A percentile compares a stretch with the other conserved stretches of the same genome.
Conservation (phyloP, 805 yeast species). For the Scheffersomyces stipitis region DNA sequence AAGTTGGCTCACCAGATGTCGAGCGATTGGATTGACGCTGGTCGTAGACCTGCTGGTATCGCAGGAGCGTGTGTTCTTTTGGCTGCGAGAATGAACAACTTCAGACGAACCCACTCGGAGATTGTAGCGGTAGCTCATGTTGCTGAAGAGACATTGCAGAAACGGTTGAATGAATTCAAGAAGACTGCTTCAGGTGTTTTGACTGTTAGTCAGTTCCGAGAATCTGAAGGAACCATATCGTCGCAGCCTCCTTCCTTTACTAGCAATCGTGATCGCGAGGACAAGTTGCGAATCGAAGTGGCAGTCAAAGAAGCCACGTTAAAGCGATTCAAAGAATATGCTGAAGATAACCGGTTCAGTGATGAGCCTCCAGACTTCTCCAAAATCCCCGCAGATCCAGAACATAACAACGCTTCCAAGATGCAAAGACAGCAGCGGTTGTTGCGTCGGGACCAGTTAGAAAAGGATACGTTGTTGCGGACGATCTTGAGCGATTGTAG, state of each 20-base stretch:
- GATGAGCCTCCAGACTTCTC: conserved; percentile 20
- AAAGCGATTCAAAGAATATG: conserved; percentile 7
- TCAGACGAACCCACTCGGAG: conserved; percentile 87
- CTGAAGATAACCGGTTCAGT: conserved; percentile 10
- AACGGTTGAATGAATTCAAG: conserved; percentile 84
- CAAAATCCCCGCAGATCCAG: conserved; percentile 20
- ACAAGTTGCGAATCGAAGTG: conserved; percentile 34
- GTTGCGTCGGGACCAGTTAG: not conserved
- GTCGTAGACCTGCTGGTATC: conserved; percentile 96
- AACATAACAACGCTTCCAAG: conserved; percentile 7
- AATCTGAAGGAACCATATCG: conserved; percentile 37
- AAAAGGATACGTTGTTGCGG: conserved; percentile 19
- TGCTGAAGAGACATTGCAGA: conserved; percentile 90
- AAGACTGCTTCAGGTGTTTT: conserved; percentile 71
- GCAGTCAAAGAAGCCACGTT: conserved; percentile 11
- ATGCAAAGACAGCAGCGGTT: not conserved
- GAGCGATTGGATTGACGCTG: conserved; percentile 93
- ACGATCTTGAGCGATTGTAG: conserved; percentile 33
- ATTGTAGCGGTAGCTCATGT: conserved; percentile 94
- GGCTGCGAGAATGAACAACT: conserved; percentile 96
- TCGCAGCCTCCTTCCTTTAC: conserved; percentile 84
- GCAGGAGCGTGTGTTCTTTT: conserved; percentile 94
- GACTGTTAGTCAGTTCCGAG: conserved; percentile 74
- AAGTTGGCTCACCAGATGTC: conserved; percentile 88
- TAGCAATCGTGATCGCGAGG: conserved; percentile 56